Base-by-base conservation (phyloP, 2,329 filamentous ascomycete genomes). In the Verticillium albo-atrum region DNA sequence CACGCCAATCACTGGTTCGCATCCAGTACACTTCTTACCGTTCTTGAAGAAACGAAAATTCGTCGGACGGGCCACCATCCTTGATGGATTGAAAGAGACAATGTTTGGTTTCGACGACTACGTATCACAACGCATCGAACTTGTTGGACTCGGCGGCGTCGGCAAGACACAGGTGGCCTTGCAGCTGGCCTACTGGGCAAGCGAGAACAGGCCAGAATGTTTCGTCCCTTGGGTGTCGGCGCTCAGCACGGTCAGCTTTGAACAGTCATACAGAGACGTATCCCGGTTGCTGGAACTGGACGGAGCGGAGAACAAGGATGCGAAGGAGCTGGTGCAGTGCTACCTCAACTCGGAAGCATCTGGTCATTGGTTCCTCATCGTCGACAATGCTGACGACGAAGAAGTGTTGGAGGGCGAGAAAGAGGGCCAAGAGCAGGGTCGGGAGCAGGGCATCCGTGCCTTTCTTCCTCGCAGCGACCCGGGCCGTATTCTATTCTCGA, bases 311-410 rank as follows among this genome's bases (percentile, higher is more conserved):
- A 6, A 17, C 53, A 58, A 60, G 12, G 61, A 66, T 42, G 63
- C 66, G 23, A 60, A 63, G 53, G 64, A 68, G 37, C 62, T 69
- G 58, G 55, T 71, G 57, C 56, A 63, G 10, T 12, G 32, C 34
- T 73, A 68, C 70, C 63, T 72, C n/a, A 61, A 60, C 51, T 55
- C 53, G 37, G 57, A 57, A 17, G 61, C 66, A 4, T 73, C 74
- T 58, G 58, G 20, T 25, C 37, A 65, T 53, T 75, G 69, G 72
- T 63, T 75, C 15, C 61, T 75, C 42, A 61, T 74, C 23, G 66
- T 71, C 34, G 72, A 75, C 65, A 74, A 74, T 57, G 65, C 72
- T 53, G 71, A 75, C 63, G 64, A 63, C 61, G 68, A 62, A 70
- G 63, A 64, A 61, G 54, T 69, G 63, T 61, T 58, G 61, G 62